Evolutionary conservation across 768 basidiomycete genomes (phyloP).

Genomic region (Mycena indigotica): DNA sequence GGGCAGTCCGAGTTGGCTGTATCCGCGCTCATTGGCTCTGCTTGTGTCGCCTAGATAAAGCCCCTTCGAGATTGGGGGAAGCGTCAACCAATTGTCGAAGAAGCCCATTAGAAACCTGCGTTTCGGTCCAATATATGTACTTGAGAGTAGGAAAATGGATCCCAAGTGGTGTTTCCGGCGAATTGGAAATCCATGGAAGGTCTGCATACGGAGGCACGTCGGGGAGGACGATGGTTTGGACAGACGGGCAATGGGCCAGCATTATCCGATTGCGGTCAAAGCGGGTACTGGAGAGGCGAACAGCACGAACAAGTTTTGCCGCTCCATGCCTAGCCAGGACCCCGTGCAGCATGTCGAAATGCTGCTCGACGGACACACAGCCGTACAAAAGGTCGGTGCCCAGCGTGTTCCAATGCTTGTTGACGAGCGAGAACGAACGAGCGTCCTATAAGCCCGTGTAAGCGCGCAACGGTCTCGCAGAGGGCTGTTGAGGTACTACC

Average conservation of each 20-base stretch:
- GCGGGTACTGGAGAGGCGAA: slow-evolving; percentile 12
- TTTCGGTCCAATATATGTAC: slow-evolving; percentile 14
- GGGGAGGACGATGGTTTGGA: slow-evolving; percentile 14
- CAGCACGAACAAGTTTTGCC: slow-evolving; percentile 8
- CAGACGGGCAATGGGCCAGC: not conserved
- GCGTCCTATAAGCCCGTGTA: not conserved
- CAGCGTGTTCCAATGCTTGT: not conserved
- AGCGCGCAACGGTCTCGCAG: no score
- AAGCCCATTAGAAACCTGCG: not conserved
- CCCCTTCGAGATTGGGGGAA: slow-evolving; percentile 10
- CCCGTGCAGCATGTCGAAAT: not conserved
- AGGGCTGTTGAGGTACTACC: not conserved
- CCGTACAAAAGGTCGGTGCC: not conserved
- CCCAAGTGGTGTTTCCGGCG: not conserved
- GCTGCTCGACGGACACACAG: not conserved
- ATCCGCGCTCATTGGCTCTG: not conserved
- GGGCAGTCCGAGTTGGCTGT: not conserved
- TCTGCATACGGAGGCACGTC: slow-evolving; percentile 3
- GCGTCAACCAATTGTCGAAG: slow-evolving; percentile 5
- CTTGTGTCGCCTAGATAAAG: slow-evolving; percentile 2
- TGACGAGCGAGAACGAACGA: not conserved
- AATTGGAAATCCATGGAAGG: not conserved
- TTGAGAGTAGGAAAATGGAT: slow-evolving; percentile 1
- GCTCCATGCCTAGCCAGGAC: not conserved
- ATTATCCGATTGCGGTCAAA: slow-evolving; percentile 10